Evolutionary conservation across 2,329 filamentous ascomycete genomes (phyloP).

Genomic region (Arthroderma sp.): DNA sequence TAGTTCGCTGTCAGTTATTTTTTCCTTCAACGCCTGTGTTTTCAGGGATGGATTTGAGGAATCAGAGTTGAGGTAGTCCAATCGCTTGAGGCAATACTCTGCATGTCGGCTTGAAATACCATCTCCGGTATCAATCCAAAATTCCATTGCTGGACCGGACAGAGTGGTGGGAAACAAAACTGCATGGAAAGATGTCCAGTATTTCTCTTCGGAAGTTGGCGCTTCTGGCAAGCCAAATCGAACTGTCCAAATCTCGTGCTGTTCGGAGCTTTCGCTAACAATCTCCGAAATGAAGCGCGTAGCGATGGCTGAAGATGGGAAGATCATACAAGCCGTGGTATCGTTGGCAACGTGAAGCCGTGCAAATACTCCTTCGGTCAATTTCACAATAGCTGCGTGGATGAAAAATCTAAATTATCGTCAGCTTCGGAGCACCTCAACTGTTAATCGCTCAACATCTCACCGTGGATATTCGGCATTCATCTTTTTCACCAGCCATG

Average conservation of each 20-base stretch:
- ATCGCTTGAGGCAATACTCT: constrained; percentile 1
- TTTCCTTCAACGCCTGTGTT: not conserved
- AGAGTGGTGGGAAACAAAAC: not conserved
- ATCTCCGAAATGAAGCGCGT: not conserved
- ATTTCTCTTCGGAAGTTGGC: not conserved
- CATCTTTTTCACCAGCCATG: not conserved
- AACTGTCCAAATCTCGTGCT: not conserved
- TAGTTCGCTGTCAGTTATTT: not conserved
- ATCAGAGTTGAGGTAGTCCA: not conserved
- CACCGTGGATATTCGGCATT: constrained; percentile 2
- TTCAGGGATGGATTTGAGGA: not conserved
- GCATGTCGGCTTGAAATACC: constrained; percentile 5
- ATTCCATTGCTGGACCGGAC: not conserved
- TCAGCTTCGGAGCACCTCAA: not conserved
- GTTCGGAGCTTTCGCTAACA: not conserved
- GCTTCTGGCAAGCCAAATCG: not conserved
- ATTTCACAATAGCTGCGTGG: not conserved
- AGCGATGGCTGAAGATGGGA: not conserved
- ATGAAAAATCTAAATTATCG: constrained; percentile 1
- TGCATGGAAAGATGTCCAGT: not conserved
- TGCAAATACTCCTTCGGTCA: not conserved
- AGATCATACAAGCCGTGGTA: not conserved
- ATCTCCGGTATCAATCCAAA: not conserved
- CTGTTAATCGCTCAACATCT: not conserved
- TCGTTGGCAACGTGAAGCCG: not conserved